Conservation (phyloP, 768 basidiomycete species). For the Xerocomus potaroensis region DNA sequence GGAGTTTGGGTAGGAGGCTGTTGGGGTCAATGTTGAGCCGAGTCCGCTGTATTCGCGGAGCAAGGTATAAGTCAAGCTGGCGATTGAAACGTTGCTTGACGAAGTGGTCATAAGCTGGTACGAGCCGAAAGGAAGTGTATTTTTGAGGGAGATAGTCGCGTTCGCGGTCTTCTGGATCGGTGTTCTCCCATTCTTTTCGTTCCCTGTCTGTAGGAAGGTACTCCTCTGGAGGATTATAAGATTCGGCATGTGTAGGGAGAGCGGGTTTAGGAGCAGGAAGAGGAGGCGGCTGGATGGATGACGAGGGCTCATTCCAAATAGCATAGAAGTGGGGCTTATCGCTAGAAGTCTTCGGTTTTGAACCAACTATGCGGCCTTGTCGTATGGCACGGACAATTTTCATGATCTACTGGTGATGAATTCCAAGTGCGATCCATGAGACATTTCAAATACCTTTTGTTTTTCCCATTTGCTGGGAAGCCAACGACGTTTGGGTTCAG, state of each 20-base stretch:
- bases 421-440: not conserved
- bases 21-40: slow-evolving; percentile 92
- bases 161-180: slow-evolving; percentile 86
- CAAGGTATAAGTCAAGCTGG: slow-evolving; percentile 94
- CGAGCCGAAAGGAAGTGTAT: slow-evolving; percentile 77
- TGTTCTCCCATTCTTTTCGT: slow-evolving; percentile 73
- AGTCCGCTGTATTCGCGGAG: slow-evolving; percentile 81
- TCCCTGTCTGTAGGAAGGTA: slow-evolving; percentile 87
- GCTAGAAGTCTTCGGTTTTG: slow-evolving; percentile 74
- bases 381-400: slow-evolving; percentile 99
- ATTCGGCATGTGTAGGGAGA: slow-evolving; percentile 91
- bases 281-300: slow-evolving; percentile 76
- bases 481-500: slow-evolving; percentile 96
- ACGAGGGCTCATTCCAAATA: slow-evolving; percentile 84
- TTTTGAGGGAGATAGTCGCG: slow-evolving; percentile 87
- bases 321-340: slow-evolving; percentile 71
- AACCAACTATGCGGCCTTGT: slow-evolving; percentile 88
- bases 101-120: slow-evolving; percentile 88
- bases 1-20: slow-evolving; percentile 89
- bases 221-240: slow-evolving; percentile 97
- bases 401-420: slow-evolving; percentile 66
- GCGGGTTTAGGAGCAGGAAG: slow-evolving; percentile 89
- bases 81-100: slow-evolving; percentile 92
- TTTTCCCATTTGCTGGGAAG: slow-evolving; percentile 99
- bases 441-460: slow-evolving; percentile 67